Percentiles rank a stretch among this genome's conserved stretches.
Evolutionary conservation across 176 grass and related monocot genomes (phyloP).

Genomic region (Lolium multiflorum): DNA sequence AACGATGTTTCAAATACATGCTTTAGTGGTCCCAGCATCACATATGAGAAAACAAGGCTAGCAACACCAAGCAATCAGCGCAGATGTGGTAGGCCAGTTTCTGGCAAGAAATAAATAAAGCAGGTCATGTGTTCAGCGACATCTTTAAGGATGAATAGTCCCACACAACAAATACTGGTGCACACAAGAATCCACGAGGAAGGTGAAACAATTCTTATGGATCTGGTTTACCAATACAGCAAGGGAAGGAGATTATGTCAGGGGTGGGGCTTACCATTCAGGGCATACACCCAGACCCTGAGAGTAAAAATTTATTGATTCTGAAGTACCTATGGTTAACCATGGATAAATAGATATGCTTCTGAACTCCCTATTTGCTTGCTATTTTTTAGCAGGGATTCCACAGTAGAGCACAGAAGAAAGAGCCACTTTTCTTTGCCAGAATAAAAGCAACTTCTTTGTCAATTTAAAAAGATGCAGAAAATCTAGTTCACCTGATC

Average conservation of each 20-base stretch:
- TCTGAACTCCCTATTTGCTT: too few species aligned
- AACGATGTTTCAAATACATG: not conserved
- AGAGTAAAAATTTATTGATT: conserved; percentile 25
- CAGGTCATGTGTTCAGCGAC: conserved; percentile 23
- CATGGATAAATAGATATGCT: too few species aligned
- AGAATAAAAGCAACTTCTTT: not conserved
- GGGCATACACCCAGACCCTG: not conserved
- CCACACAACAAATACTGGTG: conserved; percentile 32
- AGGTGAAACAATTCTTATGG: conserved; percentile 23
- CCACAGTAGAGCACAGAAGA: too few species aligned
- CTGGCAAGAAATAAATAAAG: conserved; percentile 40
- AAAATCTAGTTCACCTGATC: not conserved
- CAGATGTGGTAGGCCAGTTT: conserved; percentile 45
- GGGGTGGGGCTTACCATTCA: conserved; percentile 18
- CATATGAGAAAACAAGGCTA: conserved; percentile 28
- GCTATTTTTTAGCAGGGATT: not conserved
- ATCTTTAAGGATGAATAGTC: conserved; percentile 31
- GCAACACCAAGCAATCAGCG: conserved; percentile 26
- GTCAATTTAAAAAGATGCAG: not conserved
- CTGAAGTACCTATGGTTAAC: not conserved
- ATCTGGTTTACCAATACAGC: conserved; percentile 41
- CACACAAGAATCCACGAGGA: conserved; percentile 21
- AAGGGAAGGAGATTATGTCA: conserved; percentile 32
- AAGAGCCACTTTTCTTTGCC: not conserved
- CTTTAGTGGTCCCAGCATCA: conserved; percentile 5